Percentiles rank a stretch among this genome's conserved stretches.
These are phyloP conservation scores for Raphanus sativus DNA, from an alignment of 345 rosid species.

Conservation along the genomic window DNA sequence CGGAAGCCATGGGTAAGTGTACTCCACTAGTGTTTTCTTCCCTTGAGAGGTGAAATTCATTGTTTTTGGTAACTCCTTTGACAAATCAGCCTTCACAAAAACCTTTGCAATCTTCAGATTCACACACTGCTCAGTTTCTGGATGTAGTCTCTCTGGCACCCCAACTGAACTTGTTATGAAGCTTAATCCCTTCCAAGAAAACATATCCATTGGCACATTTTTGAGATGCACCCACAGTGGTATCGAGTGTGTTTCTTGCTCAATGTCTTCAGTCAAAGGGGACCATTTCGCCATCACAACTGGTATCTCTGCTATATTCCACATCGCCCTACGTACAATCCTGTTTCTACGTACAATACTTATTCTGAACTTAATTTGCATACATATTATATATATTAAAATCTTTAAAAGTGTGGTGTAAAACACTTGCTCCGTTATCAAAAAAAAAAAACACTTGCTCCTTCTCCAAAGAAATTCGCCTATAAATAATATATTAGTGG, in stretches of 20 bases:
- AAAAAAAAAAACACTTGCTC: not conserved
- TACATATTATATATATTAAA: not conserved
- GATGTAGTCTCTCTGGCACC: not conserved
- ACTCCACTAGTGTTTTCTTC: not conserved
- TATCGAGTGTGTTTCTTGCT: not conserved
- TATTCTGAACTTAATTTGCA: not conserved
- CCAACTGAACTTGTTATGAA: not conserved
- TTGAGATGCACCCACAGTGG: not conserved
- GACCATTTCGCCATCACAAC: not conserved
- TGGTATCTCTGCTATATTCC: not conserved
- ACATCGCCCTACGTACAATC: not conserved
- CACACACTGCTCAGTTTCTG: not conserved
- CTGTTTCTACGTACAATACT: not conserved
- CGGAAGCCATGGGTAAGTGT: not conserved
- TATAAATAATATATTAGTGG: slow-evolving; percentile 2
- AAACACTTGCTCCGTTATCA: no score
- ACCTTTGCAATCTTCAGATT: not conserved
- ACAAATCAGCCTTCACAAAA: not conserved
- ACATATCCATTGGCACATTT: not conserved
- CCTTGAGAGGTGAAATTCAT: not conserved
- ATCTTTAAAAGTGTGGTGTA: not conserved
- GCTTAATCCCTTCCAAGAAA: not conserved
- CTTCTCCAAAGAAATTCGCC: not conserved
- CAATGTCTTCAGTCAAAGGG: not conserved
- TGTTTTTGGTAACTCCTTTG: not conserved